Percentiles rank a stretch among this genome's conserved stretches.
phyloP scores from a whole-genome alignment of 768 basidiomycete species.

The Boletus pseudo-olivaceus region DNA sequence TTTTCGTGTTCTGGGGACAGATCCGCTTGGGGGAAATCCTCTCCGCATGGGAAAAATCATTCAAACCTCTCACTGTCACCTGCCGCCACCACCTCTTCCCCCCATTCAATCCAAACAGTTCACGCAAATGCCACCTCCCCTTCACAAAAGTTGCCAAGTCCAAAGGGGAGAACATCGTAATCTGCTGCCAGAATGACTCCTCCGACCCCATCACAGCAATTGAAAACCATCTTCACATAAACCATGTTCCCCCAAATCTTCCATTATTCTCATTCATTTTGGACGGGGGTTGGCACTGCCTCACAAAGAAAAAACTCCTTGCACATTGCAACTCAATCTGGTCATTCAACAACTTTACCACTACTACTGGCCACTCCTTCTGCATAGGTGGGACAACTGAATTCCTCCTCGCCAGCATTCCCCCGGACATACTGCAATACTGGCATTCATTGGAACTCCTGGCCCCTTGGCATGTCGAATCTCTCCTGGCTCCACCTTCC shows the following conservation, averaged over 20 bases:
- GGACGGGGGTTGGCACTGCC: too few relatives aligned
- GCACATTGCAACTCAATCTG: too few relatives aligned
- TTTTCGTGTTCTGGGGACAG: conserved; percentile 1
- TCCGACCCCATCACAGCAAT: conserved; percentile 22
- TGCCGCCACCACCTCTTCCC: background rate
- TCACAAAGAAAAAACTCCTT: too few relatives aligned
- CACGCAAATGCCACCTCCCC: background rate
- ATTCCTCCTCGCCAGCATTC: too few relatives aligned
- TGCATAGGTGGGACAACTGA: too few relatives aligned
- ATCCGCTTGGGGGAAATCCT: background rate
- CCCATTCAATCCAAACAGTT: background rate
- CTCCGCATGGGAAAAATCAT: background rate
- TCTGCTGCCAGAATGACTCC: conserved; percentile 25
- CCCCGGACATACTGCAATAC: too few relatives aligned
- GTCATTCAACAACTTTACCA: too few relatives aligned
- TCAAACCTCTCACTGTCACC: fast-evolving
- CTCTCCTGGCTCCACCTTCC: too few relatives aligned
- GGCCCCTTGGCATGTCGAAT: too few relatives aligned
- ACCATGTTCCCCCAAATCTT: background rate
- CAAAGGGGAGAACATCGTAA: conserved; percentile 32
- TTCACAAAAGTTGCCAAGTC: conserved; percentile 11
- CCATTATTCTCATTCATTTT: conserved; percentile 7
- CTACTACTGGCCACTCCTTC: too few relatives aligned
- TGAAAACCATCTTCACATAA: conserved; percentile 5
- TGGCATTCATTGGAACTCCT: too few relatives aligned